A percentile compares a stretch with the other conserved stretches of the same genome.
These are phyloP conservation scores for Rosa hybrid DNA, from an alignment of 331 rosid genomes.

Conservation along the genomic window DNA sequence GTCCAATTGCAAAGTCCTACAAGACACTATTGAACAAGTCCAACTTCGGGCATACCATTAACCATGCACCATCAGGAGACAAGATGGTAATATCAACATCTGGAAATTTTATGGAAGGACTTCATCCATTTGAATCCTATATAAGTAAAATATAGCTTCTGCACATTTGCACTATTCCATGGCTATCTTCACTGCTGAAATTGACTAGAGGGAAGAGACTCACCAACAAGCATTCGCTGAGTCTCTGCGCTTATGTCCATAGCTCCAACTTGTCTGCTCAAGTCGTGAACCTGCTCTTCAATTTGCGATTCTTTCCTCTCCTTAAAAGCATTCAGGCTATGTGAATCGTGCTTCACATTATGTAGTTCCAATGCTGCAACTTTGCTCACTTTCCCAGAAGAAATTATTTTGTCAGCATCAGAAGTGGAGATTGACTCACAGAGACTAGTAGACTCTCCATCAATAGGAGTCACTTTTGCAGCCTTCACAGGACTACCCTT, in stretches of 20 bases:
- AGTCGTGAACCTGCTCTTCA: slow-evolving; percentile 46
- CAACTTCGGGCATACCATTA: not conserved
- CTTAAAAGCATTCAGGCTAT: slow-evolving; percentile 22
- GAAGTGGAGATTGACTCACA: slow-evolving; percentile 12
- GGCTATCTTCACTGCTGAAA: slow-evolving; percentile 35
- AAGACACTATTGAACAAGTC: not conserved
- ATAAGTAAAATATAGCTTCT: not conserved
- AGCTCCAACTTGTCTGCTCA: slow-evolving; percentile 49
- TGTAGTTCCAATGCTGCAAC: slow-evolving; percentile 12
- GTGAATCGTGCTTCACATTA: slow-evolving; percentile 24
- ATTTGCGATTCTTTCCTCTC: slow-evolving; percentile 29
- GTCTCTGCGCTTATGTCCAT: slow-evolving; percentile 38
- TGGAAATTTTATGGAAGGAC: not conserved
- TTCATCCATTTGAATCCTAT: slow-evolving; percentile 3
- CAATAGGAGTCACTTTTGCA: slow-evolving; percentile 13
- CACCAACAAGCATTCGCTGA: slow-evolving; percentile 17
- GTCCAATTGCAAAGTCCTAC: slow-evolving; percentile 10
- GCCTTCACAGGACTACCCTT: slow-evolving; percentile 18
- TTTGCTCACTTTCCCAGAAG: slow-evolving; percentile 16
- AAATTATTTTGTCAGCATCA: slow-evolving; percentile 13
- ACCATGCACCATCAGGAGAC: not conserved
- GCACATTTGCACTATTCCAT: not conserved
- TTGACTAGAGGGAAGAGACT: slow-evolving; percentile 35
- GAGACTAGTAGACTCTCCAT: slow-evolving; percentile 14
- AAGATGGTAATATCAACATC: not conserved